phyloP scores from a whole-genome alignment of 805 yeast species.

The Ogataea methanolica region DNA sequence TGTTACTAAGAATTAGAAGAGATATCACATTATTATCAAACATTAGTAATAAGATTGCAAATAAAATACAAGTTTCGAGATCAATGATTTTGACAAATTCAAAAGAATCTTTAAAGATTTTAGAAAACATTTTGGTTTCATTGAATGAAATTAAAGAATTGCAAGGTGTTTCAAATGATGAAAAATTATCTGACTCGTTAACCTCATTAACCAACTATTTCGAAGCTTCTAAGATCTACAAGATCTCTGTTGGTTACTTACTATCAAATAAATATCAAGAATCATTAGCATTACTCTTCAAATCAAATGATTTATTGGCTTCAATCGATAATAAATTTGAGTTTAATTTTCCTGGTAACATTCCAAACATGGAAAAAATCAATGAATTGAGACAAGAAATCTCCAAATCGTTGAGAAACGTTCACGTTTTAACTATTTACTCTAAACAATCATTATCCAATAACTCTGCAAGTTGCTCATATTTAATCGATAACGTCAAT shows the following conservation, averaged over 20 bases:
- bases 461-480: slow-evolving; percentile 10
- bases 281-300: slow-evolving; percentile 41
- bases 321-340: slow-evolving; percentile 8
- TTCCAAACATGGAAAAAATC: slow-evolving; percentile 36
- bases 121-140: slow-evolving; percentile 47
- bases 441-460: slow-evolving; percentile 25
- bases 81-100: slow-evolving; percentile 26
- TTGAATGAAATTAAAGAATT: slow-evolving; percentile 62
- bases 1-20: slow-evolving; percentile 67
- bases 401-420: slow-evolving; percentile 20
- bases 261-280: slow-evolving; percentile 37
- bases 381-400: slow-evolving; percentile 18
- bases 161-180: slow-evolving; percentile 91
- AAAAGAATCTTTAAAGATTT: slow-evolving; percentile 45
- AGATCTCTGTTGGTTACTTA: slow-evolving; percentile 43
- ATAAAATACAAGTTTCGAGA: slow-evolving; percentile 17
- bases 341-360: slow-evolving; percentile 36
- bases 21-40: slow-evolving; percentile 43
- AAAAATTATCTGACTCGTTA: slow-evolving; percentile 54
- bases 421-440: slow-evolving; percentile 47
- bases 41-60: slow-evolving; percentile 29
- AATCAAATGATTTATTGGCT: slow-evolving; percentile 21
- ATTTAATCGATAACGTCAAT: slow-evolving; percentile 25
- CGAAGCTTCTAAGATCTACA: slow-evolving; percentile 36
- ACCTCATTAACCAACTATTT: slow-evolving; percentile 45